phyloP scores from a whole-genome alignment of 495 filamentous ascomycete species.

The Hyaloscypha variabilis region DNA sequence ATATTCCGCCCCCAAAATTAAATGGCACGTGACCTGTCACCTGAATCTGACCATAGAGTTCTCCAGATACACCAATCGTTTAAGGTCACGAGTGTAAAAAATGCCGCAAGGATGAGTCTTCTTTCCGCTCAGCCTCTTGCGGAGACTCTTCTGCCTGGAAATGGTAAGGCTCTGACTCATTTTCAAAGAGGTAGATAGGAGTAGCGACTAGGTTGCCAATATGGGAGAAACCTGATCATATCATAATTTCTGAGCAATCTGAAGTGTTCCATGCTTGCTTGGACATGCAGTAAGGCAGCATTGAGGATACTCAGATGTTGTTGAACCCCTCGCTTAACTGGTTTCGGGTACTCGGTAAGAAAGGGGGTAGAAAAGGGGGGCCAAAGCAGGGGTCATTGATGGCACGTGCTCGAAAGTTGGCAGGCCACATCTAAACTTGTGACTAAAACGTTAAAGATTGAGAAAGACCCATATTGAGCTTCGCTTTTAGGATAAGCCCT shows the following conservation, averaged over 20 bases:
- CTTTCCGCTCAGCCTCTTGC: too few species aligned
- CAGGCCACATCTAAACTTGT: too few species aligned
- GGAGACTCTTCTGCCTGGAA: too few species aligned
- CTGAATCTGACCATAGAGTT: too few species aligned
- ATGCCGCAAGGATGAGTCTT: too few species aligned
- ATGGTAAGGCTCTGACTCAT: too few species aligned
- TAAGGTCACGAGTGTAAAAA: too few species aligned
- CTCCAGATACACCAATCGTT: too few species aligned
- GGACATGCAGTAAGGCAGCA: too few species aligned
- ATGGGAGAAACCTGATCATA: neutral
- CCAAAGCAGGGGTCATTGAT: neutral
- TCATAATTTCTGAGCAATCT: neutral
- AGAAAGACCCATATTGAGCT: neutral
- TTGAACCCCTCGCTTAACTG: neutral
- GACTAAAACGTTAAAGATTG: neutral
- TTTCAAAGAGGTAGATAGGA: too few species aligned
- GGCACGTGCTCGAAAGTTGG: neutral
- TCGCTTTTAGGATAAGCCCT: neutral
- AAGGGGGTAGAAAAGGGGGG: neutral
- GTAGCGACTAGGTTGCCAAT: too few species aligned
- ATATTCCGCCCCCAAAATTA: neutral
- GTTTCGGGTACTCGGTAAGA: neutral
- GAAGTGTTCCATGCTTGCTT: neutral
- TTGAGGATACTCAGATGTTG: neutral
- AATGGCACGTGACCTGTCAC: too few species aligned